phyloP scores from a whole-genome alignment of 345 rosid species.

The Melaleuca alternifolia region DNA sequence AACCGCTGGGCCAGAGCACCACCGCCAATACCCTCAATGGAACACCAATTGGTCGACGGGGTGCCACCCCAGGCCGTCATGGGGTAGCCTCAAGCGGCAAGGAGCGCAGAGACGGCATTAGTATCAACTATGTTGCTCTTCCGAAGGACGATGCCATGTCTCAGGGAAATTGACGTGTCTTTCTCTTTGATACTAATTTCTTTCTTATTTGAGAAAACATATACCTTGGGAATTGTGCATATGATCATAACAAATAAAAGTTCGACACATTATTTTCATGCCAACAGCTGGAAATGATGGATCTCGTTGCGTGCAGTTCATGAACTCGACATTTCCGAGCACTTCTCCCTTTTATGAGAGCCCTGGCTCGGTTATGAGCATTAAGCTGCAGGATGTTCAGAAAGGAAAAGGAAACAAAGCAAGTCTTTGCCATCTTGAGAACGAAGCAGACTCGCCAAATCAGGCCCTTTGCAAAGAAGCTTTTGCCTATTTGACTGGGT shows the following conservation, averaged over 20 bases:
- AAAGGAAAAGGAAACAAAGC: no score
- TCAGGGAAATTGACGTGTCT: slow-evolving; percentile 14
- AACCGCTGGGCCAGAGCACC: slow-evolving; percentile 65
- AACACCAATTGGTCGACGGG: slow-evolving; percentile 55
- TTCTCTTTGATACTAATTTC: neutral
- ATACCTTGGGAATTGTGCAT: neutral
- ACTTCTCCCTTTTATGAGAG: neutral
- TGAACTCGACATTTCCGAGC: neutral
- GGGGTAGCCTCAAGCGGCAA: slow-evolving; percentile 36
- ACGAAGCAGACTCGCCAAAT: neutral
- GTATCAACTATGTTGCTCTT: slow-evolving; percentile 80
- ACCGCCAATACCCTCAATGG: slow-evolving; percentile 38
- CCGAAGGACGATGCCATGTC: slow-evolving; percentile 43
- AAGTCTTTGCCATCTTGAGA: no score
- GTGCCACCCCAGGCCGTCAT: slow-evolving; percentile 35
- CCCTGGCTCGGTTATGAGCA: neutral
- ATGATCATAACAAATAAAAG: neutral
- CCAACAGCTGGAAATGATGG: no score
- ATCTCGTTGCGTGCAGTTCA: no score
- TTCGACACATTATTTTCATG: neutral
- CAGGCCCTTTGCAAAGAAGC: neutral
- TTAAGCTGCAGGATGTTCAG: neutral
- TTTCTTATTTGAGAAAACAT: neutral
- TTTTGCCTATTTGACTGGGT: neutral
- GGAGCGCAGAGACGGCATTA: slow-evolving; percentile 52